Percentiles rank a stretch among this genome's conserved stretches.
These are phyloP conservation scores for Xylaria longipes DNA, from an alignment of 495 filamentous ascomycete genomes.

Conservation along the genomic window DNA sequence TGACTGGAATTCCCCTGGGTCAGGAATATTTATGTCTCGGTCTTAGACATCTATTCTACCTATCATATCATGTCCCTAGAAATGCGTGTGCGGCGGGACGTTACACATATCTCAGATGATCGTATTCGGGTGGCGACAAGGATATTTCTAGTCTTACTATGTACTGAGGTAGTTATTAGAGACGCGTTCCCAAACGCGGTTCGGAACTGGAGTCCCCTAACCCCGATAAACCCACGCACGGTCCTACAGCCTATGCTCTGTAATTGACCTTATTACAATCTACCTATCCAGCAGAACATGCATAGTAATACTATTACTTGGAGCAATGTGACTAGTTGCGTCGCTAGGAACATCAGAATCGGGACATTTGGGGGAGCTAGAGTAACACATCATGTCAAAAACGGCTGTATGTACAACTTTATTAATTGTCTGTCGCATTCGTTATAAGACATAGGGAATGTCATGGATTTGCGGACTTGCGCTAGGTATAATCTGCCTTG, in stretches of 20 bases:
- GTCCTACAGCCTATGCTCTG: neutral
- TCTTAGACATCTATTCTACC: neutral
- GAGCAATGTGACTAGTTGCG: neutral
- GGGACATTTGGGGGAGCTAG: neutral
- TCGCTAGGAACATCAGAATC: neutral
- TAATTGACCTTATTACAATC: neutral
- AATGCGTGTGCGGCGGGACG: neutral
- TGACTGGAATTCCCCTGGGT: neutral
- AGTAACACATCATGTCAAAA: neutral
- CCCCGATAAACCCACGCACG: neutral
- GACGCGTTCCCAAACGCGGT: neutral
- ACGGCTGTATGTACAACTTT: neutral
- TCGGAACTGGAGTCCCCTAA: neutral
- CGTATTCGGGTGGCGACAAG: neutral
- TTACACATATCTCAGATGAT: neutral
- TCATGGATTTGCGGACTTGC: neutral
- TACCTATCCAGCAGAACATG: neutral
- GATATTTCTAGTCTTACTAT: neutral
- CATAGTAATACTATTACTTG: neutral
- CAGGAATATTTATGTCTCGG: neutral
- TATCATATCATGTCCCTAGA: neutral
- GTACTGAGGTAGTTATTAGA: too few relatives aligned
- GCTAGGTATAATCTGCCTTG: constrained; percentile 8
- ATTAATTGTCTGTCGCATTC: neutral
- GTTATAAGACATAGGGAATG: neutral